Conservation (phyloP, 2,329 filamentous ascomycete genomes). For the Aspergillus sp. region DNA sequence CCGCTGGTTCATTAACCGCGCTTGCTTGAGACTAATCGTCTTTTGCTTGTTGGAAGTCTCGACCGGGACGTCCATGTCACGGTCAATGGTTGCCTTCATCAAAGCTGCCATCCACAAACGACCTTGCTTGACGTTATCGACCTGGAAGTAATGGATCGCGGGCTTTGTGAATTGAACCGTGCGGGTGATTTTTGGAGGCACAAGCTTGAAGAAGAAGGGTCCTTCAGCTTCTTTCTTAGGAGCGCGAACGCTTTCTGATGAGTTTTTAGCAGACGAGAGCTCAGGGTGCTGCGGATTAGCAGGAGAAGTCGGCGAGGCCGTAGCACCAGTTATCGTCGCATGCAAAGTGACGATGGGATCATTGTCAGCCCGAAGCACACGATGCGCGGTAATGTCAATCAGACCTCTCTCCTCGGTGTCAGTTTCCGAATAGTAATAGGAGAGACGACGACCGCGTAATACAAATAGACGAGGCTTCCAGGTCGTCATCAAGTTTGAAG, state of each 20-base stretch:
- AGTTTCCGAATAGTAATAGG: slow-evolving; percentile 93
- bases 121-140: slow-evolving; percentile 82
- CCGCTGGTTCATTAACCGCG: slow-evolving; percentile 78
- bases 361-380: slow-evolving; percentile 89
- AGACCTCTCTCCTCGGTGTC: slow-evolving; percentile 91
- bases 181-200: slow-evolving; percentile 82
- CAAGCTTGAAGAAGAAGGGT: slow-evolving; percentile 97
- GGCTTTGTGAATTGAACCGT: slow-evolving; percentile 98
- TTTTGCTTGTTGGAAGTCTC: slow-evolving; percentile 95
- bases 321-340: slow-evolving; percentile 86
- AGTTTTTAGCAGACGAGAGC: slow-evolving; percentile 26
- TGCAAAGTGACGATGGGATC: slow-evolving; percentile 87
- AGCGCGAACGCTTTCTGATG: slow-evolving; percentile 26
- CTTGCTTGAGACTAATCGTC: slow-evolving; percentile 88
- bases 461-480: slow-evolving; percentile 98
- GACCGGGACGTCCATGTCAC: slow-evolving; percentile 71
- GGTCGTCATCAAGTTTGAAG: slow-evolving; percentile 89
- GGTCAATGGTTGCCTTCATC: slow-evolving; percentile 98
- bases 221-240: slow-evolving; percentile 50
- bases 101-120: slow-evolving; percentile 96
- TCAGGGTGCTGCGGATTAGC: slow-evolving; percentile 29
- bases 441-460: slow-evolving; percentile 80
- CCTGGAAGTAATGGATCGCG: slow-evolving; percentile 94
- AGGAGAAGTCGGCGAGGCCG: slow-evolving; percentile 59
- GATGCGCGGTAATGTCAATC: slow-evolving; percentile 96